Evolutionary conservation across 78 protist genomes (phyloP), one percentile per base, ranked within the genome.

Genomic region (Protostelium mycophagum): DNA sequence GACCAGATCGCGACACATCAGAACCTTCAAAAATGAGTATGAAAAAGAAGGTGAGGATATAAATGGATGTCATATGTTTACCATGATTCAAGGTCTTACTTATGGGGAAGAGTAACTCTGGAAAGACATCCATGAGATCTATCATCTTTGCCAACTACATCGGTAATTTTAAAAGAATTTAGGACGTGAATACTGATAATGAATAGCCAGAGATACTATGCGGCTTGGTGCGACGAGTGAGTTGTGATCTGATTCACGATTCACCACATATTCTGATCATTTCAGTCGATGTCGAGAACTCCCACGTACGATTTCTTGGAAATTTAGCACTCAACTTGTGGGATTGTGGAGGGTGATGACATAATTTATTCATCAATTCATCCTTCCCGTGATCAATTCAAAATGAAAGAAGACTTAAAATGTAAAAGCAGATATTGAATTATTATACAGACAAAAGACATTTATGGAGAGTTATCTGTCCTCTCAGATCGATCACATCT

Each of bases 121-220:
- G 99, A n/a, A 98, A 98, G 95, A 98, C 99, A 73, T 94, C 98
- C n/a, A 98, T 98, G 99, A 91, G 99, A 38, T 95, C 98, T 39
- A 97, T 97, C 63, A 98, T 98, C 89, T 98, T 98, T 83, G 99
- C 99, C 63, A 96, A 97, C 73, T 97, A 96, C 92, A 92, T 96
- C 34, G 95, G 96, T 94, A 83, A 5, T 88, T n/a, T 37, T 34
- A 36, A 88, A 1, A 28, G 84, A 28, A 31, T n/a, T n/a, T 51
- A 86, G 35, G 39, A 28, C 1, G 35, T 34, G 36, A 36, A 1
- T n/a, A 86, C 10, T n/a, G 1, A 28, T 25, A n/a, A 37, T 37
- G 10, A 88, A 34, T 89, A 36, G 99, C 99, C 28, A 89, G 98
- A 36, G 99, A 97, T 85, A 98, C 99, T 28, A 94, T 92, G 96